These are phyloP conservation scores for Bisporella sp. DNA, from an alignment of 2,329 filamentous ascomycete species.

Conservation along the genomic window DNA sequence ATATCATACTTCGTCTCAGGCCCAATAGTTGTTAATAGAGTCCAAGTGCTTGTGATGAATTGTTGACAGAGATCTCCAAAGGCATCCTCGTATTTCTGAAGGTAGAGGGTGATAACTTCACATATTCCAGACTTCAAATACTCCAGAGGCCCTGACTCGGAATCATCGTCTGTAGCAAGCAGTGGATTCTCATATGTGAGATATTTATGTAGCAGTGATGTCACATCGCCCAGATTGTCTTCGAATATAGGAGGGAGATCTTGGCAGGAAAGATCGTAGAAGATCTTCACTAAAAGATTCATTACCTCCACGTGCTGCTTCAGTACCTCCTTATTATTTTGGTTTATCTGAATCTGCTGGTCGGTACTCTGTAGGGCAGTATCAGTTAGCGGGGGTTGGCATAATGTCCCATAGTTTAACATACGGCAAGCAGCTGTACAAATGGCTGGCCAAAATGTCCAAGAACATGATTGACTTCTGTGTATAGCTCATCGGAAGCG, in stretches of 20 bases:
- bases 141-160: constrained; percentile 77
- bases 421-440: constrained; percentile 68
- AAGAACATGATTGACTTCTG: constrained; percentile 94
- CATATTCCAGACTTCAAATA: constrained; percentile 91
- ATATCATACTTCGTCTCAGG: constrained; percentile 89
- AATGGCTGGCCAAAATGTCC: constrained; percentile 78
- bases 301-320: constrained; percentile 77
- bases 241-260: constrained; percentile 94
- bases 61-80: constrained; percentile 74
- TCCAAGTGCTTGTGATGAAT: constrained; percentile 90
- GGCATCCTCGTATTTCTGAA: constrained; percentile 91
- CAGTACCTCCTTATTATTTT: constrained; percentile 66
- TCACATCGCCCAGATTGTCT: constrained; percentile 73
- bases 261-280: constrained; percentile 96
- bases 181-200: constrained; percentile 81
- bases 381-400: constrained; percentile 7
- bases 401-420: constrained; percentile 15
- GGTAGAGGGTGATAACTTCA: constrained; percentile 81
- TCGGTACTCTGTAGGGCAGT: constrained; percentile 50
- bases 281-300: constrained; percentile 82
- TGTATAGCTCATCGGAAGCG: constrained; percentile 85
- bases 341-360: constrained; percentile 65
- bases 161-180: constrained; percentile 80
- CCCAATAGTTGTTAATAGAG: constrained; percentile 77
- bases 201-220: constrained; percentile 82